These are phyloP conservation scores for Naegleria lovaniensis DNA, from an alignment of 208 protist species.

Conservation along the genomic window DNA sequence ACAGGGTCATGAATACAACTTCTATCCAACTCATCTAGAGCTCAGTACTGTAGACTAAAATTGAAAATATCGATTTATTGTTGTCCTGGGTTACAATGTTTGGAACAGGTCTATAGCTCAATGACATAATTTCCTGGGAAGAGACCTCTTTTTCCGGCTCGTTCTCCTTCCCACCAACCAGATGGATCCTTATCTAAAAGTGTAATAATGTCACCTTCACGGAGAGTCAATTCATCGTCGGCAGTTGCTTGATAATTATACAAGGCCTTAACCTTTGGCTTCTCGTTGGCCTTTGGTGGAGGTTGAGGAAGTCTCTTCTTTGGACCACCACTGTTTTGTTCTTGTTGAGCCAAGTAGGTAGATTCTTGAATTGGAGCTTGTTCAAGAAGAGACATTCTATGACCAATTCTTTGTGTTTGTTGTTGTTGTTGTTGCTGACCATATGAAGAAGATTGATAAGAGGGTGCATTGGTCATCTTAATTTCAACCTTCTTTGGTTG, in stretches of 20 bases:
- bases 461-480: neutral
- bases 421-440: no score
- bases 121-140: conserved; percentile 4
- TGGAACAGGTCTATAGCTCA: no score
- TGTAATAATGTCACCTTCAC: neutral
- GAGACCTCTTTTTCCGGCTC: neutral
- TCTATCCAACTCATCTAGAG: no score
- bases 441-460: neutral
- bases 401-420: neutral
- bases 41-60: no score
- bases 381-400: no score
- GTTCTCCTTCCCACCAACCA: conserved; percentile 21
- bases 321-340: neutral
- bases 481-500: neutral
- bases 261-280: neutral
- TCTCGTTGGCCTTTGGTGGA: neutral
- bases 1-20: no score
- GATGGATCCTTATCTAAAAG: neutral
- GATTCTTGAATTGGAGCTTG: neutral
- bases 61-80: no score
- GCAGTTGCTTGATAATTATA: conserved; percentile 12
- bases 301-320: neutral
- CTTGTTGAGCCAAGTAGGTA: neutral
- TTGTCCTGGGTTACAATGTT: no score
- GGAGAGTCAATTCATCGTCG: conserved; percentile 2